Base-by-base conservation (phyloP, 108 stramenopile species). In the Stephanodiscus triporus region DNA sequence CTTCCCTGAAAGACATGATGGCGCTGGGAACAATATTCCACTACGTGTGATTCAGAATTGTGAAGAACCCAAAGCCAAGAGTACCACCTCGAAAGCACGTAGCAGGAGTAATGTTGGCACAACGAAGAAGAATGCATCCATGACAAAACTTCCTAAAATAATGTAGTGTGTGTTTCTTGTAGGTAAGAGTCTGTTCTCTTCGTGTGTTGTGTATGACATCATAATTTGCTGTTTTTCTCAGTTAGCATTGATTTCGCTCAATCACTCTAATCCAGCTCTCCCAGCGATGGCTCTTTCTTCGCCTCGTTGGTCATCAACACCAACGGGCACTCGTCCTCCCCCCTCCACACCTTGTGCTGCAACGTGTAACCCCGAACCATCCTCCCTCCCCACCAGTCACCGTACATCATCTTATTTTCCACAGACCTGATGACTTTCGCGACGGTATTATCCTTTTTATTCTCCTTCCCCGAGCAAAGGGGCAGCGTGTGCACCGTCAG, bases 401-500 rank as follows among this genome's bases (percentile, higher is more conserved):
- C 77, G 68, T 95, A 95, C 61, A 95, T 73, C 6, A 80, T 56
- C 24, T 68, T 80, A 75, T 95, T 95, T 77, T 96, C 95, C 19
- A 76, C 75, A 7, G 74, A 68, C 56, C 95, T 87, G 40, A 92
- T 61, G 16, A 87, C 53, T 27, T 69, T 86, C 14, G 92, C 89
- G 20, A 89, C 79, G 20, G 55, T 88, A 66, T 96, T 93, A 78
- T 96, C 95, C 20, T 66, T 66, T 20, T 62, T 68, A 80, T 92
- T 92, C 2, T 95, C 91, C 19, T 76, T 63, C 55, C 90, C 91
- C 29, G 75, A 55, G 48, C 88, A 91, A 13, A 94, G 66, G 9
- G 92, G 95, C 49, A 88, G 58, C 6, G 85, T 89, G 72, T 97
- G 97, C 54, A 97, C 90, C 32, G 96, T 97, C 65, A 97, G 79